A percentile compares a stretch with the other conserved stretches of the same genome.
Conservation (phyloP, 2,329 filamentous ascomycete genomes). For the Coniochaeta sp. region DNA sequence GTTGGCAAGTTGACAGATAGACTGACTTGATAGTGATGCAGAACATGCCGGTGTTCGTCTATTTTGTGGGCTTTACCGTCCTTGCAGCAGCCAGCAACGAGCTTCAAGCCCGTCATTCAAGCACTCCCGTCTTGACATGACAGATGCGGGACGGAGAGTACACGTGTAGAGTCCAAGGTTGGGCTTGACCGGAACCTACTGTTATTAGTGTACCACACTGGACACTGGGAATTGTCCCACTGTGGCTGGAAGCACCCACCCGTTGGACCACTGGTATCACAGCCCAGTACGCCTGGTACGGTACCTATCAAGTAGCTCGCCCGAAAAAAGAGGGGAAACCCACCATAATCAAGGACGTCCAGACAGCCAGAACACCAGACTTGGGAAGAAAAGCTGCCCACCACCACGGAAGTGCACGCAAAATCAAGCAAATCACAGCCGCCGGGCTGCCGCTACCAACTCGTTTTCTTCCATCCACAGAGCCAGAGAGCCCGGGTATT, state of each 20-base stretch:
- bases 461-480: neutral
- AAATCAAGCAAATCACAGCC: neutral
- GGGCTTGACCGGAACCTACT: neutral
- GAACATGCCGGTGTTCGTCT: neutral
- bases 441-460: neutral
- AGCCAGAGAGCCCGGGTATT: neutral
- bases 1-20: neutral
- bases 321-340: too few species aligned
- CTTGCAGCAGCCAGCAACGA: neutral
- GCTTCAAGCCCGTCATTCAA: neutral
- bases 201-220: too few species aligned
- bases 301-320: too few species aligned
- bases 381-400: too few species aligned
- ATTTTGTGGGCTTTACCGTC: neutral
- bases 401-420: too few species aligned
- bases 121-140: neutral
- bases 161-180: too few species aligned
- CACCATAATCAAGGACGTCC: too few species aligned
- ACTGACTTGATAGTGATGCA: neutral
- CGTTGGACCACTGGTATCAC: too few species aligned
- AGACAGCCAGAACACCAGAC: too few species aligned
- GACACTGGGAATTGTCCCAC: neutral
- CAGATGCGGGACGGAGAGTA: neutral
- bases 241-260: neutral
- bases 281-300: too few species aligned